Evolutionary conservation across 192 early-diverging fungal species (phyloP).

Genomic region (Linnemannia exigua): DNA sequence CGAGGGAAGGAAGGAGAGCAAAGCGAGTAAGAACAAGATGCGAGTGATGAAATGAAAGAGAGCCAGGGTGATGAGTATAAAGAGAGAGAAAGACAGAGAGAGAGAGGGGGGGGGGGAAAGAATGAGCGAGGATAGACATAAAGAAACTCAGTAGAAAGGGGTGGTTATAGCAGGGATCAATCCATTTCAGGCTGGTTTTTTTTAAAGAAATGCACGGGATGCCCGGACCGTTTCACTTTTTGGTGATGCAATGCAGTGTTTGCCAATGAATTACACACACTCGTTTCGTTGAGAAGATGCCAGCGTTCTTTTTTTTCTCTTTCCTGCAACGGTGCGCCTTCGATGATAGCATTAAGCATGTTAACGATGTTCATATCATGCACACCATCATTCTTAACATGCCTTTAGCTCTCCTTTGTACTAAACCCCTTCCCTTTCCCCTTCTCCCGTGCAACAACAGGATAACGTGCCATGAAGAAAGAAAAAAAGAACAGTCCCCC

Average conservation of each 20-base stretch:
- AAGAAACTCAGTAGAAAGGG: not conserved
- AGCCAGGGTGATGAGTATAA: not conserved
- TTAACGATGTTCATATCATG: not conserved
- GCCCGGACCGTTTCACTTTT: not conserved
- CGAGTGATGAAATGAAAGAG: not conserved
- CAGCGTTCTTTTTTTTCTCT: not conserved
- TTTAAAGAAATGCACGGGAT: not conserved
- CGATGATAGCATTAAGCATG: not conserved
- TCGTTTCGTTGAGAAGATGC: not conserved
- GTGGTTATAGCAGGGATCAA: not conserved
- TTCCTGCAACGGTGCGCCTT: not conserved
- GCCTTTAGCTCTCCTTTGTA: not conserved
- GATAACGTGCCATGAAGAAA: not conserved
- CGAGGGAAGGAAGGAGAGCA: not conserved
- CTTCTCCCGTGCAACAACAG: not conserved
- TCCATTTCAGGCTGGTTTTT: not conserved
- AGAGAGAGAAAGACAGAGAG: not conserved
- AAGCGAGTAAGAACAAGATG: not conserved
- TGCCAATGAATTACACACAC: not conserved
- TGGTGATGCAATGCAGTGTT: not conserved
- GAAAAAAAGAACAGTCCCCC: not conserved
- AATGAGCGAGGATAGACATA: not conserved
- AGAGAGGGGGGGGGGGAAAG: not conserved
- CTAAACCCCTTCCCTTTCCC: not conserved
- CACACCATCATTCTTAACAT: not conserved